phyloP scores from a whole-genome alignment of 2,329 filamentous ascomycete genomes.

The Penicillium sp. region DNA sequence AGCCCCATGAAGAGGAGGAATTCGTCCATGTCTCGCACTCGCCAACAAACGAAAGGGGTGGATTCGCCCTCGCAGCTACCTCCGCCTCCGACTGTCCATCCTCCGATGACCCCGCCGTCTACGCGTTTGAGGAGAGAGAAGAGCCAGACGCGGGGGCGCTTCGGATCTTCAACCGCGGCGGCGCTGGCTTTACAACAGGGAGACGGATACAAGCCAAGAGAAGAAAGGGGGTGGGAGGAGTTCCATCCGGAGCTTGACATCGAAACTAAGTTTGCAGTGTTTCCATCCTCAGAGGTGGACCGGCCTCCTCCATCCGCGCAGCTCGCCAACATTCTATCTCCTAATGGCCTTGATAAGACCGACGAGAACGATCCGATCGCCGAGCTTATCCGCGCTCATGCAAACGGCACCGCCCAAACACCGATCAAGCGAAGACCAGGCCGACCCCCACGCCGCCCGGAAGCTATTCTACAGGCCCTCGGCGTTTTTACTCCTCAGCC shows the following conservation, averaged over 20 bases:
- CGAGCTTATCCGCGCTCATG: slow-evolving; percentile 47
- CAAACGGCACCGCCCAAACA: slow-evolving; percentile 42
- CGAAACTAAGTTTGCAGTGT: slow-evolving; percentile 76
- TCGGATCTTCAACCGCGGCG: slow-evolving; percentile 81
- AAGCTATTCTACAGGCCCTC: slow-evolving; percentile 65
- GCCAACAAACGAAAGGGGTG: slow-evolving; percentile 45
- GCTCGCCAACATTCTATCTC: slow-evolving; percentile 37
- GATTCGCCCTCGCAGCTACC: slow-evolving; percentile 27
- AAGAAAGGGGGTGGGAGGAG: slow-evolving; percentile 96
- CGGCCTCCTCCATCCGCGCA: slow-evolving; percentile 63
- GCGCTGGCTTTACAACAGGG: slow-evolving; percentile 87
- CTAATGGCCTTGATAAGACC: slow-evolving; percentile 33
- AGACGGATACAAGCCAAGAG: slow-evolving; percentile 95
- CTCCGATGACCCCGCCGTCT: slow-evolving; percentile 44
- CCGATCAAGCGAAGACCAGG: slow-evolving; percentile 65
- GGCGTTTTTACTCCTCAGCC: slow-evolving; percentile 61
- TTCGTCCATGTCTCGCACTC: slow-evolving; percentile 55
- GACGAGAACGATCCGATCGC: slow-evolving; percentile 42
- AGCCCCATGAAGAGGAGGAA: slow-evolving; percentile 49
- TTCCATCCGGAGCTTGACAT: slow-evolving; percentile 96
- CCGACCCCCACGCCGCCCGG: slow-evolving; percentile 66
- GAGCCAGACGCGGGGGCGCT: slow-evolving; percentile 65
- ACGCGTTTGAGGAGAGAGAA: slow-evolving; percentile 49
- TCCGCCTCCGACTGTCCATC: slow-evolving; percentile 30
- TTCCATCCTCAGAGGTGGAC: slow-evolving; percentile 83